Evolutionary conservation across 2,329 filamentous ascomycete genomes (phyloP).

Genomic region (Neonectria sp.): DNA sequence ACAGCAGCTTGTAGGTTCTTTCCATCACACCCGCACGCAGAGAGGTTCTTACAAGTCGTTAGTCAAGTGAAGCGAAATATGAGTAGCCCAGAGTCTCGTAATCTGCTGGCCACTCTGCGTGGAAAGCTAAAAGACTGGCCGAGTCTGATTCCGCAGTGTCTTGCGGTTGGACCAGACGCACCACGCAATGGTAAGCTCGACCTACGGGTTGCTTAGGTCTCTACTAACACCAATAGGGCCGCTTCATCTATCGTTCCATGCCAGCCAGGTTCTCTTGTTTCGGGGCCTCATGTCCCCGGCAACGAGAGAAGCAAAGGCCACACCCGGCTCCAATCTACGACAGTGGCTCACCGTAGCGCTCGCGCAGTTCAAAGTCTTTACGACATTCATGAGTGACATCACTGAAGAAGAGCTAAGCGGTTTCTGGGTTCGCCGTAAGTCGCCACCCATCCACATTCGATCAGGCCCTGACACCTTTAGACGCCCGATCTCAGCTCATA

Average conservation of each 20-base stretch:
- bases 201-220: not conserved
- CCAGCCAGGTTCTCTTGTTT: slow-evolving; percentile 58
- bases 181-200: slow-evolving; percentile 38
- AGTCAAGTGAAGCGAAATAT: slow-evolving; percentile 46
- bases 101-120: slow-evolving; percentile 46
- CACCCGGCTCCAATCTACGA: slow-evolving; percentile 53
- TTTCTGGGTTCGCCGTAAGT: slow-evolving; percentile 63
- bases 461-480: slow-evolving; percentile 33
- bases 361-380: slow-evolving; percentile 55
- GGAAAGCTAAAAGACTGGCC: slow-evolving; percentile 54
- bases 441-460: not conserved
- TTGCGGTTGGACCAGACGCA: slow-evolving; percentile 34
- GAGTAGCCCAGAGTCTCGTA: slow-evolving; percentile 35
- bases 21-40: not conserved
- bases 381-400: slow-evolving; percentile 55
- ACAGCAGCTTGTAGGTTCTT: slow-evolving; percentile 52
- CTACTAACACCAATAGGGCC: slow-evolving; percentile 47
- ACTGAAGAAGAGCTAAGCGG: slow-evolving; percentile 55
- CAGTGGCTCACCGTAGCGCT: slow-evolving; percentile 54
- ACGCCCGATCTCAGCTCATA: slow-evolving; percentile 61
- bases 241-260: slow-evolving; percentile 60
- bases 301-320: slow-evolving; percentile 57
- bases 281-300: slow-evolving; percentile 63
- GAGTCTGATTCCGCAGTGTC: slow-evolving; percentile 54
- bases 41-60: slow-evolving; percentile 20